Evolutionary conservation across 148 eudicot genomes (phyloP).

Genomic region (Chenopodium formosanum): DNA sequence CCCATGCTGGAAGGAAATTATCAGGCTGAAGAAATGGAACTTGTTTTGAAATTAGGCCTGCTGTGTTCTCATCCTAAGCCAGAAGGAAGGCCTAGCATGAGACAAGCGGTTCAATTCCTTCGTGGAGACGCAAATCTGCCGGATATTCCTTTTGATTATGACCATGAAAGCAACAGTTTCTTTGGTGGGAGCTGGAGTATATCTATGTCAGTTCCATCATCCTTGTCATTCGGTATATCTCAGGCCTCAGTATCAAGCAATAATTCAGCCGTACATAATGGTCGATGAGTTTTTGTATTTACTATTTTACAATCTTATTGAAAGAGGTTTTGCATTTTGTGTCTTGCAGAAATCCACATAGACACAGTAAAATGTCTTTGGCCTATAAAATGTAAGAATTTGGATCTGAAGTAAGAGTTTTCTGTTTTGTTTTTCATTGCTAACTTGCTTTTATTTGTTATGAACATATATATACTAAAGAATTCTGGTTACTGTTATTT

Average conservation of each 20-base stretch:
- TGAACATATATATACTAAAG: no score
- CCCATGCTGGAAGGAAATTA: slow-evolving; percentile 21
- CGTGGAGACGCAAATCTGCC: slow-evolving; percentile 8
- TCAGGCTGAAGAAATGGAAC: slow-evolving; percentile 8
- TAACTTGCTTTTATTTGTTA: no score
- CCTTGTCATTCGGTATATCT: neutral
- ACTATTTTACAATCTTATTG: neutral
- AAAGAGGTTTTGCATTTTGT: neutral
- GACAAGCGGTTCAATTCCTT: slow-evolving; percentile 22
- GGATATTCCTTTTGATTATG: slow-evolving; percentile 16
- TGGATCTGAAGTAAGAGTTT: neutral
- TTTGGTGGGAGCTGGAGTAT: neutral
- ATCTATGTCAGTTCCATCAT: neutral
- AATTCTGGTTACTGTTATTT: no score
- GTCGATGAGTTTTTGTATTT: neutral
- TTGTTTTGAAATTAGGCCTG: slow-evolving; percentile 21
- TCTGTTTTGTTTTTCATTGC: no score
- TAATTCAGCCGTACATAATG: neutral
- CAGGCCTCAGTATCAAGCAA: neutral
- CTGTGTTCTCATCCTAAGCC: slow-evolving; percentile 28
- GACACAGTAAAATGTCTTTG: neutral
- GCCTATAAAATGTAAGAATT: neutral
- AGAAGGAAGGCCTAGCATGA: slow-evolving; percentile 29
- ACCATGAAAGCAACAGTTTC: neutral
- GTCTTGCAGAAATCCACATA: neutral